A percentile compares a stretch with the other conserved stretches of the same genome.
Evolutionary conservation across 2,329 filamentous ascomycete genomes (phyloP).

Genomic region (Chrysosporium keratinophilum): DNA sequence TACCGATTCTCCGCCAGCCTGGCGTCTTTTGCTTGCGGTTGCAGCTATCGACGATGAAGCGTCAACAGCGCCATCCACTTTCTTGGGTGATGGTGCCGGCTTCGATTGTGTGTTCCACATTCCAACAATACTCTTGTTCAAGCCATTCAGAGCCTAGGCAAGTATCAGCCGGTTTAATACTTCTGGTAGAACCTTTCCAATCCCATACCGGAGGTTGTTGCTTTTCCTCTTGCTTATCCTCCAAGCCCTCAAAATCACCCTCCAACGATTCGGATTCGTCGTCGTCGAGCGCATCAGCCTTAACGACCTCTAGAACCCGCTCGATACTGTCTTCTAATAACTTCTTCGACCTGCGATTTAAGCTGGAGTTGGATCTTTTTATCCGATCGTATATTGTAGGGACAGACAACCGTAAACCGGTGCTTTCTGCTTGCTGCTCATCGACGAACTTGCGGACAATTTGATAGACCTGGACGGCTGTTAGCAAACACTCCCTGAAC

Average conservation of each 20-base stretch:
- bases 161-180: slow-evolving; percentile 16
- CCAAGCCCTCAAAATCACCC: slow-evolving; percentile 43
- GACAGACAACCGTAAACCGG: slow-evolving; percentile 45
- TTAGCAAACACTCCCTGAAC: not conserved
- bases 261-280: slow-evolving; percentile 43
- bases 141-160: slow-evolving; percentile 45
- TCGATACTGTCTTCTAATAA: slow-evolving; percentile 78
- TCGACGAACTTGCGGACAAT: slow-evolving; percentile 68
- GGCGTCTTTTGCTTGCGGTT: slow-evolving; percentile 44
- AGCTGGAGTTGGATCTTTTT: slow-evolving; percentile 72
- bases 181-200: not conserved
- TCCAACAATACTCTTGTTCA: slow-evolving; percentile 56
- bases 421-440: slow-evolving; percentile 46
- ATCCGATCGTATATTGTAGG: slow-evolving; percentile 65
- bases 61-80: slow-evolving; percentile 22
- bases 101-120: slow-evolving; percentile 43
- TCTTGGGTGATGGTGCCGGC: slow-evolving; percentile 20
- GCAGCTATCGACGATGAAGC: slow-evolving; percentile 21
- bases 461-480: slow-evolving; percentile 53
- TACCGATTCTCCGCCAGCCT: slow-evolving; percentile 55
- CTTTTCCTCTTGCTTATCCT: slow-evolving; percentile 33
- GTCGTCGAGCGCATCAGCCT: slow-evolving; percentile 50
- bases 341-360: slow-evolving; percentile 72
- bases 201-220: slow-evolving; percentile 22
- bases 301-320: slow-evolving; percentile 63